Conservation (phyloP, 441 rosid species). For the Arabidopsis lyrata region DNA sequence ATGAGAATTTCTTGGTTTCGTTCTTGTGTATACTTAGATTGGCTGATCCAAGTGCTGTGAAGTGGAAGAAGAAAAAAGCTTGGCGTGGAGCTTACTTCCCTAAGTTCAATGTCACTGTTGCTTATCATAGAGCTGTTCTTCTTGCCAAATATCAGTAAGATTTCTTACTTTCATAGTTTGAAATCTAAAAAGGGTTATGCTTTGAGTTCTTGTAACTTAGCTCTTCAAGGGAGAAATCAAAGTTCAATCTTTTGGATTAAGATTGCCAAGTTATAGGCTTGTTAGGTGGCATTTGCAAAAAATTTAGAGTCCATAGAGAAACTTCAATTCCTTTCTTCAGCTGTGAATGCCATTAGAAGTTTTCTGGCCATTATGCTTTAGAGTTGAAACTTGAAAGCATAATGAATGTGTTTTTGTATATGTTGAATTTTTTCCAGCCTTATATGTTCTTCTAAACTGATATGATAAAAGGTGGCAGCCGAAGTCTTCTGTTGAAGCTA, state of each 20-base stretch:
- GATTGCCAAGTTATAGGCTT: constrained; percentile 12
- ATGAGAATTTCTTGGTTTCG: constrained; percentile 86
- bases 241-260: not conserved
- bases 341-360: not conserved
- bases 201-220: not conserved
- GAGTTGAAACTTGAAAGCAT: constrained; percentile 23
- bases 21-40: constrained; percentile 79
- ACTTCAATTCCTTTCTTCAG: not conserved
- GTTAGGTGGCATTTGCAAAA: not conserved
- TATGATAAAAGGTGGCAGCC: constrained; percentile 84
- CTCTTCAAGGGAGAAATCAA: not conserved
- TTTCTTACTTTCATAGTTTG: constrained; percentile 2
- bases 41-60: constrained; percentile 72
- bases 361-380: not conserved
- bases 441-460: constrained; percentile 58
- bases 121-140: constrained; percentile 92
- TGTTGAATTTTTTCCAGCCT: constrained; percentile 46
- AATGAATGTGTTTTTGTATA: constrained; percentile 12
- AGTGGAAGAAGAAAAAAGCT: constrained; percentile 93
- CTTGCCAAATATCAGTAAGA: constrained; percentile 59
- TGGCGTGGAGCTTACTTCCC: constrained; percentile 98
- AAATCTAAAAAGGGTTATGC: not conserved
- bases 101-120: constrained; percentile 79
- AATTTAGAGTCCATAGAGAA: not conserved
- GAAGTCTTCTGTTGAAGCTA: constrained; percentile 44